phyloP scores from a whole-genome alignment of 306 rosid genomes.

The Fagus crenata region DNA sequence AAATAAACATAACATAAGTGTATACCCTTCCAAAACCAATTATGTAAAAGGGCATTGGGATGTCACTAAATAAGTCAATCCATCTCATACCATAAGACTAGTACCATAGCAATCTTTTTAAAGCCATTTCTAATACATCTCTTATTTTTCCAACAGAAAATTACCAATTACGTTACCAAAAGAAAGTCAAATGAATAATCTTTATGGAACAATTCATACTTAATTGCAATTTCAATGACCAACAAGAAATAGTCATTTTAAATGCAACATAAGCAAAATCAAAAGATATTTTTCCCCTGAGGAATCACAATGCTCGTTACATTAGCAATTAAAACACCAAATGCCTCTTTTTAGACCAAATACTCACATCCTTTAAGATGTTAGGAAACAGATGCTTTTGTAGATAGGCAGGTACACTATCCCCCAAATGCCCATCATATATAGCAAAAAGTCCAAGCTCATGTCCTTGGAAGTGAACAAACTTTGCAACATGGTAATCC shows the following conservation, averaged over 20 bases:
- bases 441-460: conserved; percentile 89
- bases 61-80: conserved; percentile 2
- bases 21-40: conserved; percentile 16
- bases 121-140: not conserved
- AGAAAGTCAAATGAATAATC: not conserved
- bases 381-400: conserved; percentile 76
- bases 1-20: conserved; percentile 14
- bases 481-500: conserved; percentile 79
- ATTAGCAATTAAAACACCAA: conserved; percentile 5
- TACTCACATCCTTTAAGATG: conserved; percentile 79
- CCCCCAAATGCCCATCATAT: conserved; percentile 87
- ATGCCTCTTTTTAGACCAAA: conserved; percentile 17
- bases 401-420: conserved; percentile 74
- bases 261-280: conserved; percentile 15
- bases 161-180: not conserved
- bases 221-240: not conserved
- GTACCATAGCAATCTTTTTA: conserved; percentile 7
- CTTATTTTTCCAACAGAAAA: not conserved
- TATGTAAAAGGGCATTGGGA: conserved; percentile 13
- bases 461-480: conserved; percentile 42
- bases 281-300: not conserved
- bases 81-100: not conserved
- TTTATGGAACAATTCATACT: not conserved
- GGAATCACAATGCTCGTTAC: conserved; percentile 19
- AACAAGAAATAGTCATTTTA: not conserved